phyloP scores from a whole-genome alignment of 805 yeast species.

The Isabelozyma gotoi region DNA sequence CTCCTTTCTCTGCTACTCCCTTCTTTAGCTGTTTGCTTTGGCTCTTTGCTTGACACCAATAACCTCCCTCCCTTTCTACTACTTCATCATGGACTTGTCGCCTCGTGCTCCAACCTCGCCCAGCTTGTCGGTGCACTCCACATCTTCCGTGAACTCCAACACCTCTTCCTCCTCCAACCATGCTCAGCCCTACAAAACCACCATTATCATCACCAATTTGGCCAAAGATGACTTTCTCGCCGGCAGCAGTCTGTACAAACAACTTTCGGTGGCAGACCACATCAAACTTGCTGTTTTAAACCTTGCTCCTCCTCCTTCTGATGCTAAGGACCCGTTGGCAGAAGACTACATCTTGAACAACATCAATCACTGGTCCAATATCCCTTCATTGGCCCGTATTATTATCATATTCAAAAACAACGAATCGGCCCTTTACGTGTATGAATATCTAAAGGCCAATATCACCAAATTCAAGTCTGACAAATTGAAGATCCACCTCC shows the following conservation, averaged over 20 bases:
- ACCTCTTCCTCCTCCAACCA: neutral
- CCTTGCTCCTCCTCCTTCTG: slow-evolving; percentile 12
- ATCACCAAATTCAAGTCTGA: slow-evolving; percentile 1
- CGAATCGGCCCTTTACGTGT: slow-evolving; percentile 23
- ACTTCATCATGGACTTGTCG: neutral
- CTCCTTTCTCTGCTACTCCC: neutral
- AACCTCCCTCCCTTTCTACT: too few relatives aligned
- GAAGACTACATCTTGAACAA: slow-evolving; percentile 22
- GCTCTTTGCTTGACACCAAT: too few relatives aligned
- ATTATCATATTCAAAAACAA: slow-evolving; percentile 36
- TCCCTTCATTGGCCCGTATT: slow-evolving; percentile 38
- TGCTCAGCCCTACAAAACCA: slow-evolving; percentile 20
- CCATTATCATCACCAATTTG: slow-evolving; percentile 37
- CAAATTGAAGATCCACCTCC: slow-evolving; percentile 29
- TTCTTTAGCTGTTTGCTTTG: neutral
- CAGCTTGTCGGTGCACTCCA: neutral
- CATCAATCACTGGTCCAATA: slow-evolving; percentile 36
- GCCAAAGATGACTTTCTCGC: slow-evolving; percentile 27
- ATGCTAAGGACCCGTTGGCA: slow-evolving; percentile 8
- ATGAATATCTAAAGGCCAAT: slow-evolving; percentile 9
- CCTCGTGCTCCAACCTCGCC: neutral
- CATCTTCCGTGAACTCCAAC: neutral
- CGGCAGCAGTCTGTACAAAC: slow-evolving; percentile 4
- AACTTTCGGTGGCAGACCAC: slow-evolving; percentile 33
- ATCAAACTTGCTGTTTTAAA: slow-evolving; percentile 32